These are phyloP conservation scores for Anthostomella pinea DNA, from an alignment of 2,329 filamentous ascomycete species.

Conservation along the genomic window DNA sequence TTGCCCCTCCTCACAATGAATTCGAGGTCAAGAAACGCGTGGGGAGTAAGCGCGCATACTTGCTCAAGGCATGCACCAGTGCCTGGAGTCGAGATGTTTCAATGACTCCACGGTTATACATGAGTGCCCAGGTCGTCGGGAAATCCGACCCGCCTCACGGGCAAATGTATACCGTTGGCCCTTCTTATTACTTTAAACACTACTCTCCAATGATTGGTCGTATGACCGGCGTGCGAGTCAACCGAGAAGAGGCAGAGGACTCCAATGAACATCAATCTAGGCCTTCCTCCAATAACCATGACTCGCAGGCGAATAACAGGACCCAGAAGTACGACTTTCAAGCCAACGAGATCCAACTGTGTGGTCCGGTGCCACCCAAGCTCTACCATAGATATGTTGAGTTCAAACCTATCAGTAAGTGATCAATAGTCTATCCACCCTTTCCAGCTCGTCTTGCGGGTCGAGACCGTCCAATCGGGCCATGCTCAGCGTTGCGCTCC, in stretches of 20 bases:
- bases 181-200: conserved; percentile 73
- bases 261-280: conserved; percentile 30
- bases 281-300: conserved; percentile 8
- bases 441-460: no score
- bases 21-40: conserved; percentile 79
- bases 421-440: no score
- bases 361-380: conserved; percentile 73
- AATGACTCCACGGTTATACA: conserved; percentile 66
- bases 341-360: conserved; percentile 85
- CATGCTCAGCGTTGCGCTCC: no score
- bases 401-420: conserved; percentile 85
- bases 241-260: conserved; percentile 54
- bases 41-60: conserved; percentile 83
- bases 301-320: conserved; percentile 42
- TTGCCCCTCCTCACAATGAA: conserved; percentile 54
- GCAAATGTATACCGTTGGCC: conserved; percentile 76
- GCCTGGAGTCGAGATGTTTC: conserved; percentile 60
- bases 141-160: conserved; percentile 66
- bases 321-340: conserved; percentile 87
- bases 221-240: conserved; percentile 69
- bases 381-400: conserved; percentile 93
- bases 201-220: conserved; percentile 87
- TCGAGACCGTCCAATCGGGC: no score
- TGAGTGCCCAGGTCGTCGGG: conserved; percentile 78
- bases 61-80: conserved; percentile 66